Evolutionary conservation across 768 basidiomycete species (phyloP), one percentile per base, ranked within the genome.

Genomic region (Solioccasus polychromus): DNA sequence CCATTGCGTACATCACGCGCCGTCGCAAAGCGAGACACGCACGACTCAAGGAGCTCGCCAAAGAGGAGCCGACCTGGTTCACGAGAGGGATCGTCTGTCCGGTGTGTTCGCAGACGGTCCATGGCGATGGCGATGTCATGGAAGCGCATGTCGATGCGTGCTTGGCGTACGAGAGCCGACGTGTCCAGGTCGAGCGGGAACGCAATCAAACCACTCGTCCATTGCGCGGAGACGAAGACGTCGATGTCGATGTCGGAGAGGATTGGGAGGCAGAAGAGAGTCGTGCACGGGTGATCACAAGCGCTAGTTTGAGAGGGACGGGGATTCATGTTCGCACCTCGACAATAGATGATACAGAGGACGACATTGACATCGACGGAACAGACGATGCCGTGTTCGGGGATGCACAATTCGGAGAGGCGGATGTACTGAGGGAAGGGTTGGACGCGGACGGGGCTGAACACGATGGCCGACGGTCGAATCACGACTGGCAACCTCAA

Each of bases 101-200:
- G 1, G 79, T 92, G 19, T 92, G 88, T 59, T 64, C 73, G 35
- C 65, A 66, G 31, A 63, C 62, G 14, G 71, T 88, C 2, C 68
- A 64, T 36, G 88, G 88, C 1, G 88, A 88, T 55, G 70, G 74
- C 35, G 88, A 88, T 48, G 81, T 88, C 8, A 57, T 88, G 3
- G 80, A 87, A 54, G 87, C 86, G 14, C 89, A 92, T 64, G 77
- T 92, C n/a, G 85, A 92, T 55, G 72, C 85, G 7, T 92, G 89
- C 60, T 62, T 92, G 34, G 79, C 79, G 5, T 70, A 86, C 54
- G 78, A 80, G 54, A 70, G 53, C 38, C 47, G 59, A 41, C 67
- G 72, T 40, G 63, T 68, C 35, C 67, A 67, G 36, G 65, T 69
- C 39, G 63, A 69, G 30, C 57, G 59, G 28, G 51, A 58, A 31